Base-by-base conservation (phyloP, 1,284 basidiomycete species). In the Xerocomus nothofagi region DNA sequence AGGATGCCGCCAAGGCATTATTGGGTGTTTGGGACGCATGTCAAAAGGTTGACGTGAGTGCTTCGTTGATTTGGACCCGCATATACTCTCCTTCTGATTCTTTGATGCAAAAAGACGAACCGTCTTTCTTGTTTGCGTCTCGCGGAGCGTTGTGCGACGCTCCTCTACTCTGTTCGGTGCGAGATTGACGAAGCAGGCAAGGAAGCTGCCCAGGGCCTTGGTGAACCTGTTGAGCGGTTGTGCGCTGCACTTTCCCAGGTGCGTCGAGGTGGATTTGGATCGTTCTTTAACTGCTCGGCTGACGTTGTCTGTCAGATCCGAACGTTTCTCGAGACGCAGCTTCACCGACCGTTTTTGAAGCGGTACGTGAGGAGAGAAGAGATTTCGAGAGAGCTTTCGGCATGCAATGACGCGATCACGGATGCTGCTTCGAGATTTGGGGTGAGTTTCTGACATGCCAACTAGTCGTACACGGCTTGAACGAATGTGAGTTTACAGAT, bases 311-410 rank as follows among this genome's bases (percentile, higher is more conserved):
- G 48, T 8, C 34, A 73, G 39, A 78, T 88, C 3, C 71, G 74
- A 40, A 57, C 66, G 6, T 75, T 88, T 56, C 73, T 88, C 17
- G 60, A 76, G 50, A 82, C 80, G 54, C 82, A 87, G 54, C 73
- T 76, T 10, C 76, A 79, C 44, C 71, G 86, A 2, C 85, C 88
- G 0, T 91, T 91, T 71, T 66, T 92, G 54, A 90, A 89, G 68
- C 77, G 87, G 2, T 91, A 90, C 63, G 74, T 91, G 42, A 84
- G 84, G 63, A 78, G 87, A 31, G 84, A 88, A 32, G 86, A 91
- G 56, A 86, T 88, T 38, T 66, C 76, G 18, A 70, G 72, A 20
- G 78, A 78, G 44, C 79, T 88, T 31, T 55, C 63, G 7, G 72
- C 66, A 1, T 88, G 84, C 53, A 75, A 84, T 57, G 71, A 70